These are phyloP conservation scores for Colletotrichum sp. DNA, from an alignment of 2,329 filamentous ascomycete species.

Conservation along the genomic window DNA sequence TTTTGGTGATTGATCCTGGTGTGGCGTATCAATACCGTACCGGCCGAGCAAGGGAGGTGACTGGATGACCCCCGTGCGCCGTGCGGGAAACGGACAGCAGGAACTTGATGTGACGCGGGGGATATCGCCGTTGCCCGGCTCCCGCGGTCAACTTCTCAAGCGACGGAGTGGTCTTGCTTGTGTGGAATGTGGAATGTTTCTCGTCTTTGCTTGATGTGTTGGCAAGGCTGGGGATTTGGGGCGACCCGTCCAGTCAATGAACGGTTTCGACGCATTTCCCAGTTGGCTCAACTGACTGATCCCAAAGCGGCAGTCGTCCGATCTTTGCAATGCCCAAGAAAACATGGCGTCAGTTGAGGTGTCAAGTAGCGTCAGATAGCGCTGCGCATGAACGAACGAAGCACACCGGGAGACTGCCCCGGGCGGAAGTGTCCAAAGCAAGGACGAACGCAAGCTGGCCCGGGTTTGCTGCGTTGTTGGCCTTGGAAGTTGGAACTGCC, in stretches of 20 bases:
- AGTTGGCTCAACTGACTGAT: background rate
- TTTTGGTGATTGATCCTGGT: slow-evolving; percentile 10
- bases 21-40: background rate
- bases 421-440: background rate
- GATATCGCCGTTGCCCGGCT: background rate
- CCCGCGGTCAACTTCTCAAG: background rate
- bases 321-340: slow-evolving; percentile 7
- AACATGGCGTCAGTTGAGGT: slow-evolving; percentile 16
- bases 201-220: slow-evolving; percentile 6
- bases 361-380: background rate
- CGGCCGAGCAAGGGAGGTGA: slow-evolving; percentile 8
- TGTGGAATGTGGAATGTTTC: slow-evolving; percentile 12
- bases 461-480: background rate
- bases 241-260: background rate
- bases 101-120: background rate
- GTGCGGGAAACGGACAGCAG: slow-evolving; percentile 1
- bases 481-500: background rate
- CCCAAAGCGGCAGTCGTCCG: slow-evolving; percentile 8
- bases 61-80: background rate
- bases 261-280: background rate
- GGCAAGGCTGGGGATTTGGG: slow-evolving; percentile 2
- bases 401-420: background rate
- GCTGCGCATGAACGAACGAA: background rate
- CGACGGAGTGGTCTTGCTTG: background rate
- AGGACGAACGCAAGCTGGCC: background rate